Evolutionary conservation across 2,329 filamentous ascomycete species (phyloP).

Genomic region (Penicillium sp.): DNA sequence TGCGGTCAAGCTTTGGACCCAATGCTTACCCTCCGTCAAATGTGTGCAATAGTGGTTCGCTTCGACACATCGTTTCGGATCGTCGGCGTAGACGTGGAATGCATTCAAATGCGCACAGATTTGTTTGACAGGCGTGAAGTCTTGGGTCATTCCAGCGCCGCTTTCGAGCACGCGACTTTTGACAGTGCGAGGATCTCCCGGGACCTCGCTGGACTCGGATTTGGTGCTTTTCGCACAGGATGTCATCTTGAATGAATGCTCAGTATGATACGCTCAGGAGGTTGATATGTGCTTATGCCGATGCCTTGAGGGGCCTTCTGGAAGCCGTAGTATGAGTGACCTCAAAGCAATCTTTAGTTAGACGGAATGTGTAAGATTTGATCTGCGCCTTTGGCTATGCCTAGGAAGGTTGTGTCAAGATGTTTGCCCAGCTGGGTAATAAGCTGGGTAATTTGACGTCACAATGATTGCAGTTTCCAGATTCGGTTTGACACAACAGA

Average conservation of each 20-base stretch:
- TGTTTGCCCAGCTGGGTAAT: neutral
- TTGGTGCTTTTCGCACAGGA: neutral
- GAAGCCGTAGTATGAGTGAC: neutral
- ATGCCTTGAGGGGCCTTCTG: neutral
- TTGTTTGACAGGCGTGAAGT: slow-evolving; percentile 69
- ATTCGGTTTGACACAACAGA: neutral
- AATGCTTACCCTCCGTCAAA: slow-evolving; percentile 58
- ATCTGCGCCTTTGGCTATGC: neutral
- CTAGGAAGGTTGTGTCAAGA: neutral
- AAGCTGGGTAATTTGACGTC: slow-evolving; percentile 27
- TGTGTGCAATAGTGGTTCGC: slow-evolving; percentile 85
- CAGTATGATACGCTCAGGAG: neutral
- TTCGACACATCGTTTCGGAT: slow-evolving; percentile 69
- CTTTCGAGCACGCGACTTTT: slow-evolving; percentile 43
- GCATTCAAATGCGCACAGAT: slow-evolving; percentile 84
- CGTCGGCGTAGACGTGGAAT: slow-evolving; percentile 80
- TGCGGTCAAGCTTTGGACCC: neutral
- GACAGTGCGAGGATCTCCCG: slow-evolving; percentile 35
- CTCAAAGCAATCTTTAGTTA: neutral
- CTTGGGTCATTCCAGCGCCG: slow-evolving; percentile 39
- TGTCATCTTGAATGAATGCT: slow-evolving; percentile 14
- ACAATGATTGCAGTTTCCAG: slow-evolving; percentile 25
- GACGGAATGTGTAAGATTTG: neutral
- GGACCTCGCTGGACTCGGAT: slow-evolving; percentile 15
- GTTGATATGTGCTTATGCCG: neutral